Evolutionary conservation across 23 red algal species (phyloP).

Genomic region (Chondrus crispus): DNA sequence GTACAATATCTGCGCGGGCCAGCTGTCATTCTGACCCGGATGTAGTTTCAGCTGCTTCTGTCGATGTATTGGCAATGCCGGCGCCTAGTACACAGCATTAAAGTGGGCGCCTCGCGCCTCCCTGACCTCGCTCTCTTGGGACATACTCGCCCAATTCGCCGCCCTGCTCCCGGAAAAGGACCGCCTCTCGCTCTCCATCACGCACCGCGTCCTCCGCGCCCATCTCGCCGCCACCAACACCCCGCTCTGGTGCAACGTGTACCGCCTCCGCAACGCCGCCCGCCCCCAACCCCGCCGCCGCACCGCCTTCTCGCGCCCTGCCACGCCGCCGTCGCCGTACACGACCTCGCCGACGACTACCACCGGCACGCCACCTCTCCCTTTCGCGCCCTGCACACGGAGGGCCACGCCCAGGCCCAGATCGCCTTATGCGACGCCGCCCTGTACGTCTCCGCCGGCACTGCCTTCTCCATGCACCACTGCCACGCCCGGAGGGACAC

Average conservation of each 20-base stretch:
- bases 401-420: not conserved
- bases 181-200: not conserved
- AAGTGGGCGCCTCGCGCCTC: no score
- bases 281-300: not conserved
- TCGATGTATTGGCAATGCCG: no score
- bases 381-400: not conserved
- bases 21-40: no score
- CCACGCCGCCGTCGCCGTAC: not conserved
- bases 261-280: not conserved
- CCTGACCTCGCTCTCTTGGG: not conserved
- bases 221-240: not conserved
- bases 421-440: not conserved
- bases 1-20: no score
- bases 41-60: no score
- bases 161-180: not conserved
- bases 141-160: not conserved
- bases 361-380: not conserved
- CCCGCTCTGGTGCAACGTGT: not conserved
- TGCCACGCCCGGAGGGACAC: not conserved
- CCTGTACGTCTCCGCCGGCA: not conserved
- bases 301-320: not conserved
- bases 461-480: not conserved
- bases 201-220: not conserved
- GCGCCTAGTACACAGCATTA: no score
- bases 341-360: not conserved